A percentile compares a stretch with the other conserved stretches of the same genome.
phyloP scores from a whole-genome alignment of 345 rosid genomes.

The Corchorus capsularis region DNA sequence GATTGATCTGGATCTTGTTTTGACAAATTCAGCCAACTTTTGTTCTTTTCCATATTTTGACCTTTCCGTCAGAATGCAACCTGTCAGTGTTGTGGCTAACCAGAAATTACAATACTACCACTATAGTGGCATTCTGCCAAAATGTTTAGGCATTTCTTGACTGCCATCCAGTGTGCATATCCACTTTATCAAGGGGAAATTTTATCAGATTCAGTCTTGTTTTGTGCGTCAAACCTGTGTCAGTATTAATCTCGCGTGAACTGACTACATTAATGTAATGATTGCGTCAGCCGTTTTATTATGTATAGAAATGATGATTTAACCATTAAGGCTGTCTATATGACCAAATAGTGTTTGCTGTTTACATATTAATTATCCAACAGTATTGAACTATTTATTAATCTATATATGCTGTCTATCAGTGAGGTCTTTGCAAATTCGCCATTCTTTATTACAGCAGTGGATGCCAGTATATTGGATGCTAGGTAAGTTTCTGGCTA shows the following conservation, averaged over 20 bases:
- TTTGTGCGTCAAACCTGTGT: not conserved
- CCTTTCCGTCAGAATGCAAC: not conserved
- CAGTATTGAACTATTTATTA: not conserved
- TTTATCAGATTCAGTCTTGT: not conserved
- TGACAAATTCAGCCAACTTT: not conserved
- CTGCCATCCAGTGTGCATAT: not conserved
- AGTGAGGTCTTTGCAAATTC: constrained; percentile 90
- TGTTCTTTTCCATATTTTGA: not conserved
- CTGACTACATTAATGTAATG: not conserved
- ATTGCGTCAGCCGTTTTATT: constrained; percentile 4
- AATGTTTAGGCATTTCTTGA: not conserved
- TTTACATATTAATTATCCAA: constrained; percentile 16
- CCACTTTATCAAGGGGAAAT: not conserved
- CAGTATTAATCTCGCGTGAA: not conserved
- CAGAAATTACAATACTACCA: not conserved
- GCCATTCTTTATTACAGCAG: constrained; percentile 94
- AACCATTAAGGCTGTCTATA: not conserved
- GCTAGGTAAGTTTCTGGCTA: constrained; percentile 47
- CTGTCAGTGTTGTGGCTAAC: not conserved
- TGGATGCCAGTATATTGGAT: constrained; percentile 66
- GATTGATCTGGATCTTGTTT: not conserved
- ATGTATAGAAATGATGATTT: constrained; percentile 1
- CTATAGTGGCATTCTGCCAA: not conserved
- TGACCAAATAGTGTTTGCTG: not conserved
- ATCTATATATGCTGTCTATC: constrained; percentile 25